These are phyloP conservation scores for Globisporangium splendens DNA, from an alignment of 352 stramenopile genomes.

Conservation along the genomic window DNA sequence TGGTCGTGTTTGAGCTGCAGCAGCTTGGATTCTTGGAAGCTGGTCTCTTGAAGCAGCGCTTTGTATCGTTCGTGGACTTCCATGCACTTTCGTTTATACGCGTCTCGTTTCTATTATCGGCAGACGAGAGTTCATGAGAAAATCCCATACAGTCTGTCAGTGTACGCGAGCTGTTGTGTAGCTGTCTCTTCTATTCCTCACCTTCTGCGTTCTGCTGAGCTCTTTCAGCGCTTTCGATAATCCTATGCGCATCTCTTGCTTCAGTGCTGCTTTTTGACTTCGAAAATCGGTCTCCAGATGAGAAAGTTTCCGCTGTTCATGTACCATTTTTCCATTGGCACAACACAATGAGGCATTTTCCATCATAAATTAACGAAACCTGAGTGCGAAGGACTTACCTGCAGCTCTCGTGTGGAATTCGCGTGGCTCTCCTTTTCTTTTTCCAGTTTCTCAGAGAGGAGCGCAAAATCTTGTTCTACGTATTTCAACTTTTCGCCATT, in stretches of 20 bases:
- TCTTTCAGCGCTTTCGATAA: conserved; percentile 63
- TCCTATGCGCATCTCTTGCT: conserved; percentile 47
- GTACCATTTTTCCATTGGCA: background rate
- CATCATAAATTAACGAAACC: too few relatives aligned
- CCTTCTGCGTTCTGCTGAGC: conserved; percentile 62
- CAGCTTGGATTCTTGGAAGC: conserved; percentile 36
- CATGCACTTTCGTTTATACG: conserved; percentile 80
- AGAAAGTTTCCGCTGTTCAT: conserved; percentile 35
- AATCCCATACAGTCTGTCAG: background rate
- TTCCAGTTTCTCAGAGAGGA: conserved; percentile 51
- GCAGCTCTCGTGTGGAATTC: conserved; percentile 31
- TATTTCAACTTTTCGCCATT: conserved; percentile 48
- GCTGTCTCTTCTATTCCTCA: conserved; percentile 4
- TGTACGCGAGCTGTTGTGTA: too few relatives aligned
- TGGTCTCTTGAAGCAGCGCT: conserved; percentile 36
- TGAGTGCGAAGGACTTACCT: conserved; percentile 20
- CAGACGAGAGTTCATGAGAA: too few relatives aligned
- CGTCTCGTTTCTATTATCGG: conserved; percentile 56
- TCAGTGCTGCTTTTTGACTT: conserved; percentile 29
- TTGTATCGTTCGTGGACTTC: conserved; percentile 79
- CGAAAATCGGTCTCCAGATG: conserved; percentile 39
- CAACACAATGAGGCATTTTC: too few relatives aligned
- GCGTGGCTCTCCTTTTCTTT: conserved; percentile 57
- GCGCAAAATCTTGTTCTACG: conserved; percentile 55
- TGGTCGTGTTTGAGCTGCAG: conserved; percentile 61